Conservation (phyloP, 2,329 filamentous ascomycete genomes). For the Fusarium kyushuense region DNA sequence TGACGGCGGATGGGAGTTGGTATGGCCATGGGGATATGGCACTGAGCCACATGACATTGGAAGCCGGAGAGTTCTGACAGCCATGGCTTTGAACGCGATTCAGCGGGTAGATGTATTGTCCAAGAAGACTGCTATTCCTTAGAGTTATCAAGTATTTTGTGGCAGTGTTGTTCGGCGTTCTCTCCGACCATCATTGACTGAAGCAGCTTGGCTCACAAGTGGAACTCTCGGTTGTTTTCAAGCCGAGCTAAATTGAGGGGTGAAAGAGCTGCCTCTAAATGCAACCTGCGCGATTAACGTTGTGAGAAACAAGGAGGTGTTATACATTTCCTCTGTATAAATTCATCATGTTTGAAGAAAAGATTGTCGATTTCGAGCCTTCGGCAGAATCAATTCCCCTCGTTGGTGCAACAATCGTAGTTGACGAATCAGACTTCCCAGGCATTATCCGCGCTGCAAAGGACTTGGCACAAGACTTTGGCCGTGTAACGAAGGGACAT, state of each 20-base stretch:
- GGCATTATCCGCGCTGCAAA: slow-evolving; percentile 27
- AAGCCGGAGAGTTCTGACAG: slow-evolving; percentile 7
- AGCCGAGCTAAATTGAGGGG: slow-evolving; percentile 8
- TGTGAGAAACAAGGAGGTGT: neutral
- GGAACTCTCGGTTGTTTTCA: slow-evolving; percentile 3
- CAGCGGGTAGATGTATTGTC: neutral
- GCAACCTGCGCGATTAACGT: neutral
- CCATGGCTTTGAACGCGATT: slow-evolving; percentile 22
- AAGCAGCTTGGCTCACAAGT: neutral
- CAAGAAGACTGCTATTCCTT: neutral
- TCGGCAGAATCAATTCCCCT: slow-evolving; percentile 7
- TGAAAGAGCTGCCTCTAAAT: neutral
- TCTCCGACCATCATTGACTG: neutral
- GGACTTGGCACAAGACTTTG: slow-evolving; percentile 31
- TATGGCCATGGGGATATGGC: slow-evolving; percentile 5
- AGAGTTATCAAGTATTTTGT: neutral
- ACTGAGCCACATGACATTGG: slow-evolving; percentile 3
- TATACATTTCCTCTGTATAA: rapidly evolving
- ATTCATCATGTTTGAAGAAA: slow-evolving; percentile 29
- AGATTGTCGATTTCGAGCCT: slow-evolving; percentile 12
- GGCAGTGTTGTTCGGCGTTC: neutral
- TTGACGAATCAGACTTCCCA: slow-evolving; percentile 24
- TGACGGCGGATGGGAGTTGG: slow-evolving; percentile 9
- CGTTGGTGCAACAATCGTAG: slow-evolving; percentile 20
- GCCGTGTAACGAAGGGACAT: slow-evolving; percentile 9